Base-by-base conservation (phyloP, 495 filamentous ascomycete species). In the Schizothecium vesticola region DNA sequence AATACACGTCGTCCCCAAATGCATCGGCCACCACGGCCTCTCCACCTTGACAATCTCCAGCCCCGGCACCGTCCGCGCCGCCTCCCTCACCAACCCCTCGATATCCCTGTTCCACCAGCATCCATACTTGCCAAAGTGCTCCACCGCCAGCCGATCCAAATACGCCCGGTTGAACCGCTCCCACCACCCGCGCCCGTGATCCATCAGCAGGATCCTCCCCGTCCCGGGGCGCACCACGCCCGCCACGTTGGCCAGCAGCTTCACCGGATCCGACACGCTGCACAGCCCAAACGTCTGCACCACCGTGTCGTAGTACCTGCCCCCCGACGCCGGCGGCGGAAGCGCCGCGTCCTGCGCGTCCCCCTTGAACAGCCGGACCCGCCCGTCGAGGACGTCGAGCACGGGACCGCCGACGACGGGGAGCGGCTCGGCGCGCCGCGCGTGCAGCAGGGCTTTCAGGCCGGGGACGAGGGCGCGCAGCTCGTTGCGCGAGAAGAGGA, bases 91-190 rank as follows among this genome's bases (percentile, higher is more conserved):
- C 75, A 98, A 86, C 66, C 78, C 79, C 66, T 89, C 91, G 65
- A 99, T 90, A 83, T 99, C 95, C 63, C 92, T 83, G 79, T 99
- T 99, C 89, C 91, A 96, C 94, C 94, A 98, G 81, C 95, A 99
- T 10, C 96, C 95, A 84, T 93, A 92, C 62, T 86, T 84, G 67
- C 88, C 84, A 57, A 93, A 94, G 84, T 98, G 95, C 33, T 80
- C 81, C 22, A 86, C 81, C 3, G 96, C 96, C 69, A 87, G 79
- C 68, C 86, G 85, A 79, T 99, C 95, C 73, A 99, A 5, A 31
- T 57, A 76, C 16, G 91, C 73, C 2, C 78, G 77, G 81, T 99
- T 97, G 64, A 97, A 69, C 87, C 91, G 92, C 51, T 83, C 83
- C 71, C 87, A 94, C 70, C 87, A 78, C 56, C 91, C 91, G 63